Evolutionary conservation across 768 basidiomycete genomes (phyloP), one percentile per base, ranked within the genome.

Genomic region (Sarcodon aspratus): DNA sequence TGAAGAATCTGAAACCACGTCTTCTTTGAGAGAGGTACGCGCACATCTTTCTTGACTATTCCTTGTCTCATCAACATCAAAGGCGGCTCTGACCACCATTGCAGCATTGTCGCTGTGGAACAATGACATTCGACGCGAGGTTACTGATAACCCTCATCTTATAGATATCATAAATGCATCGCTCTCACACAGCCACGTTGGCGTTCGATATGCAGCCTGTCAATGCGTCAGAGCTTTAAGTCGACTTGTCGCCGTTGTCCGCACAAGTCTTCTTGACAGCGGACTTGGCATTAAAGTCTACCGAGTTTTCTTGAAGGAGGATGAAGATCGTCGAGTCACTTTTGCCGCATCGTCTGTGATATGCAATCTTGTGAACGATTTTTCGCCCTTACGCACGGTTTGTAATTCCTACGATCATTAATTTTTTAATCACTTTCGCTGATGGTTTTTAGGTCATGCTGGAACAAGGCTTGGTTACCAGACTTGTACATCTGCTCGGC

Each of bases 291-390:
- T 82, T 61, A 72, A 76, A 8, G 71, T 96, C 4, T 80, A 87
- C 53, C 64, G 73, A 33, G 63, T 90, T 13, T 69, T 85, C 50
- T 49, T 57, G 55, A 70, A 70, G 54, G 63, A 68, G 51, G 76
- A 75, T 13, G 80, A 88, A 51, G 86, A 90, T 59, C 64, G 75
- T 43, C 68, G 85, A 11, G 89, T 93, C 17, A 70, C 79, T 15
- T 70, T 72, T 47, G 86, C 84, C 0, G 84, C 87, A 1, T 63
- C 88, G 1, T 73, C 80, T 0, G 83, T 80, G 5, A 73, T 95
- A 3, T 90, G 89, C 63, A 95, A 96, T 61, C 73, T 94, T 38
- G 78, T 94, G 7, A 82, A 80, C 47, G 86, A 90, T 47, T 92
- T 89, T 63, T 91, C 90, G 9, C 90, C 91, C 7, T 60, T 93